Base-by-base conservation (phyloP, 2,329 filamentous ascomycete genomes). In the Phialemoniopsis sp. region DNA sequence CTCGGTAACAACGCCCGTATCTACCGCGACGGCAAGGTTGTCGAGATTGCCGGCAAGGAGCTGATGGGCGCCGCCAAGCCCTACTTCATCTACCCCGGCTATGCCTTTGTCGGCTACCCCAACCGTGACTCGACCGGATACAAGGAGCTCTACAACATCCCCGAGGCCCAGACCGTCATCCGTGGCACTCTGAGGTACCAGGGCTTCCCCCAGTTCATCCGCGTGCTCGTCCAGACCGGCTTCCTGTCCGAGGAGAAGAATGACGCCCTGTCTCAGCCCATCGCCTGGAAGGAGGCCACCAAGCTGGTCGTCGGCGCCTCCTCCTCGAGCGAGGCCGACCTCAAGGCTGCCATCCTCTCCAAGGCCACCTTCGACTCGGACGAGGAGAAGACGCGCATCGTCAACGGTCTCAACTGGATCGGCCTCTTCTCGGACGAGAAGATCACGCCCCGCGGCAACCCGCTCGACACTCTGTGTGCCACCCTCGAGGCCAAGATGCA, bases 401-500 rank as follows among this genome's bases (percentile, higher is more conserved):
- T 89, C 37, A 69, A 72, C 37, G 85, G 85, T 37, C 71, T 89
- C 26, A 73, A 76, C 47, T 89, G 86, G 85, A 72, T 80, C 45
- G 75, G 75, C 30, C 58, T 80, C 40, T 85, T 88, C 70, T 83
- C 79, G 32, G 75, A 82, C 47, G 76, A 82, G 58, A 64, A 78
- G 59, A 89, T 85, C 57, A 84, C 68, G 6, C 83, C 87, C 19
- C 72, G 80, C 40, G 85, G 81, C 39, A 95, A 87, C 70, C 85
- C 89, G 4, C 77, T 95, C 17, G 90, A 95, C 63, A 91, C 87
- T n/a, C 80, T 95, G 30, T 95, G 89, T 68, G 88, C 87, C 26
- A 86, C 82, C 4, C 78, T 95, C 21, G 89, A 95, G 73, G 69
- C 87, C 73, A 95, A 94, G 80, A 94, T 95, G 87, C 78, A 87